Conservation (phyloP, 176 grass and related monocot species). For the Cenchrus fungigraminus region DNA sequence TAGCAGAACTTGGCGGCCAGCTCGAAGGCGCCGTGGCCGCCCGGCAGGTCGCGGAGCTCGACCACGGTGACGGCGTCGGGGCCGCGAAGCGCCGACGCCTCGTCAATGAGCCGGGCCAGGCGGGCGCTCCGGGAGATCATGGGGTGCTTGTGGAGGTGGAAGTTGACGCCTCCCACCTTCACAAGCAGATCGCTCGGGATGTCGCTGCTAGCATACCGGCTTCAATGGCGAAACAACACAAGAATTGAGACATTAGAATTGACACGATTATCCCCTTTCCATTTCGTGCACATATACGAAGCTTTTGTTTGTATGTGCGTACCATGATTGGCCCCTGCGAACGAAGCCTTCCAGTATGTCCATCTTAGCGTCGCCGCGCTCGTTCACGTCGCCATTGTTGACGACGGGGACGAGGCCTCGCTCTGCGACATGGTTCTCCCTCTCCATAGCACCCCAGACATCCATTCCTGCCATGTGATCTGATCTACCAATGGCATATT, state of each 20-base stretch:
- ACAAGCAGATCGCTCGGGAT: conserved; percentile 4
- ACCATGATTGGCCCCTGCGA: conserved; percentile 7
- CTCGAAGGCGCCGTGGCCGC: conserved; percentile 17
- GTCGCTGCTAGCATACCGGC: conserved; percentile 16
- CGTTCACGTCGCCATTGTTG: not conserved
- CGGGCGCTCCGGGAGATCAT: not conserved
- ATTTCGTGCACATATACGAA: not conserved
- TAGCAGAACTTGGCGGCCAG: conserved; percentile 21
- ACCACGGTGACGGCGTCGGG: not conserved
- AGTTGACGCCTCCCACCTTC: conserved; percentile 13
- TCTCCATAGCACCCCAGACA: not conserved
- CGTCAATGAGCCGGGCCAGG: not conserved
- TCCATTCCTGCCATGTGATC: not conserved
- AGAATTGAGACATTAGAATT: not conserved
- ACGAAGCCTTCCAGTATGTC: not conserved
- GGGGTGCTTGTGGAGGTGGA: conserved; percentile 11
- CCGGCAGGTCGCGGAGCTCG: not conserved
- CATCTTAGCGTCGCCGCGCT: not conserved
- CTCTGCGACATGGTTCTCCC: conserved; percentile 4
- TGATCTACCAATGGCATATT: not conserved
- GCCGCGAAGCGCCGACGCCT: not conserved
- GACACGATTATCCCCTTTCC: not conserved
- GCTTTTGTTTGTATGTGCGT: not conserved
- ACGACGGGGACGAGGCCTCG: not conserved
- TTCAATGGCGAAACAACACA: not conserved